Percentiles rank a stretch among this genome's conserved stretches.
Evolutionary conservation across 78 protist genomes (phyloP).

Genomic region (Emiliania huxleyi): DNA sequence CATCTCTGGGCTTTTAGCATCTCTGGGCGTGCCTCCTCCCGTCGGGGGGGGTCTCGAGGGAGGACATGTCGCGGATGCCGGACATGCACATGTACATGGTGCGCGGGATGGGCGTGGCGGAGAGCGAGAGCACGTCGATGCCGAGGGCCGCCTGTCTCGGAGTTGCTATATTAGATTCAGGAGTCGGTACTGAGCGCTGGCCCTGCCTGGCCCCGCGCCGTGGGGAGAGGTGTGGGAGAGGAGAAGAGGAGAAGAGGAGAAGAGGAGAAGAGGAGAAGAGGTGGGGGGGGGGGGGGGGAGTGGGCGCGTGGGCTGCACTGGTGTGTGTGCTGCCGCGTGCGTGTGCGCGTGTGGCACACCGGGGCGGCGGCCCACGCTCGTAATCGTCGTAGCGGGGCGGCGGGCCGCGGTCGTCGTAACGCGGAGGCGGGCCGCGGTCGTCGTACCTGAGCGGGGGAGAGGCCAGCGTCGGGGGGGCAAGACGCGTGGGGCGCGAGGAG

Average conservation of each 20-base stretch:
- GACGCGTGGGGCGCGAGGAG: not conserved
- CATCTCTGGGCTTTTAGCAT: too few species aligned
- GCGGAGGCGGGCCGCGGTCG: not conserved
- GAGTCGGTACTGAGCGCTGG: too few species aligned
- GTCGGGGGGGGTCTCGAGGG: conserved; percentile 29
- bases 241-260: too few species aligned
- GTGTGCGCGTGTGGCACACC: not conserved
- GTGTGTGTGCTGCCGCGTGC: too few species aligned
- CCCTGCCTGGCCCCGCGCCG: too few species aligned
- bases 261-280: too few species aligned
- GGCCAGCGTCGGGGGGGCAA: not conserved
- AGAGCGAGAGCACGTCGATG: conserved; percentile 17
- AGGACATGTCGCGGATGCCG: conserved; percentile 34
- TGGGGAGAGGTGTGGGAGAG: too few species aligned
- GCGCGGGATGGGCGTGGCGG: conserved; percentile 62
- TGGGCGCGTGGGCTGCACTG: too few species aligned
- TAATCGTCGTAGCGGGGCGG: not conserved
- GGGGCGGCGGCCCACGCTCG: not conserved
- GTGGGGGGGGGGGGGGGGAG: too few species aligned
- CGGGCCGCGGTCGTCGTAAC: too few species aligned
- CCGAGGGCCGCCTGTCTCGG: not conserved
- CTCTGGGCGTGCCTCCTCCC: conserved; percentile 2
- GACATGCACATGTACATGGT: conserved; percentile 33
- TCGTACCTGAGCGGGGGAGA: not conserved
- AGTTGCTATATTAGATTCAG: too few species aligned